A percentile compares a stretch with the other conserved stretches of the same genome.
Conservation (phyloP, 129 eudicot species). For the Ambrosia artemisiifolia region DNA sequence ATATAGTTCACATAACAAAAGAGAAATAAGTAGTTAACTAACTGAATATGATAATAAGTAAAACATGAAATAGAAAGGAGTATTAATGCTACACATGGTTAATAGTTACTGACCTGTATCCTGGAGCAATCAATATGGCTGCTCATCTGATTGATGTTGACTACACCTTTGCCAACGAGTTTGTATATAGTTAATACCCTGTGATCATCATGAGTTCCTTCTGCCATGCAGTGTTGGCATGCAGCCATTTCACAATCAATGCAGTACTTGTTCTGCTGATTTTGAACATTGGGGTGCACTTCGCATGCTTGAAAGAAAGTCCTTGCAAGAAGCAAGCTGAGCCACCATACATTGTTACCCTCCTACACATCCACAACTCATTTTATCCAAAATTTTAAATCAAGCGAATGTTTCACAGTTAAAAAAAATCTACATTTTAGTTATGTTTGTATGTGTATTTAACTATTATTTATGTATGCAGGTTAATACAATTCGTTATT, state of each 20-base stretch:
- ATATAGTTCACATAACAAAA: not conserved
- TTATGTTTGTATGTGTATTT: not conserved
- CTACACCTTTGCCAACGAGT: slow-evolving; percentile 59
- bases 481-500: not conserved
- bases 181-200: slow-evolving; percentile 47
- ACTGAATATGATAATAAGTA: not conserved
- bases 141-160: slow-evolving; percentile 40
- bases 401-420: not conserved
- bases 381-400: not conserved
- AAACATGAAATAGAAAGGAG: not conserved
- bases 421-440: not conserved
- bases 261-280: slow-evolving; percentile 51
- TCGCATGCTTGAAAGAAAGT: slow-evolving; percentile 44
- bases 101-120: slow-evolving; percentile 49
- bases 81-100: not conserved
- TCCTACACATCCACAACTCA: slow-evolving; percentile 17
- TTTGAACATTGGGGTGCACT: slow-evolving; percentile 24
- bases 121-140: slow-evolving; percentile 38
- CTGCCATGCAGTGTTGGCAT: slow-evolving; percentile 47
- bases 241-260: slow-evolving; percentile 43
- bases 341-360: slow-evolving; percentile 22
- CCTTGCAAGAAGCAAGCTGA: slow-evolving; percentile 22
- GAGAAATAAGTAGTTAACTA: not conserved
- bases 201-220: slow-evolving; percentile 40
- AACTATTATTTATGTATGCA: not conserved